These are phyloP conservation scores for Brassica cretica DNA, from an alignment of 345 rosid species.

Conservation along the genomic window DNA sequence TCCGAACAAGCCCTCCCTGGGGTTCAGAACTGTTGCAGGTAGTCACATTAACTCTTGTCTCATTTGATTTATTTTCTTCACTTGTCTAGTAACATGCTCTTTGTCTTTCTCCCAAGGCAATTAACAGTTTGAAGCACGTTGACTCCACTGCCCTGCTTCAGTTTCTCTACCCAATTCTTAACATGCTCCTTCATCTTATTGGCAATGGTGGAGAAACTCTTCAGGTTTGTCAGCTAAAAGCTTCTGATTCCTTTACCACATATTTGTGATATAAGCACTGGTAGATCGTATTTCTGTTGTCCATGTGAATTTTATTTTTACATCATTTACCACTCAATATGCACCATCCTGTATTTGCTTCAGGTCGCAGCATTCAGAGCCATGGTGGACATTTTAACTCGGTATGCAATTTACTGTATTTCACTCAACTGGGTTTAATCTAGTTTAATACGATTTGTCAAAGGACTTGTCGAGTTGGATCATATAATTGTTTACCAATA, in stretches of 20 bases:
- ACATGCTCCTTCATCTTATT: slow-evolving; percentile 98
- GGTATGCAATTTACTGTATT: slow-evolving; percentile 51
- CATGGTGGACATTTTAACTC: slow-evolving; percentile 93
- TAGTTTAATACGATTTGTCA: not conserved
- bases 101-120: slow-evolving; percentile 61
- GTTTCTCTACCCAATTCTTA: slow-evolving; percentile 94
- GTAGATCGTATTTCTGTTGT: not conserved
- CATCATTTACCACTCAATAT: slow-evolving; percentile 27
- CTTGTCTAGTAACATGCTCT: slow-evolving; percentile 8
- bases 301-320: slow-evolving; percentile 22
- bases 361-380: slow-evolving; percentile 99
- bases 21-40: slow-evolving; percentile 99
- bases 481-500: slow-evolving; percentile 1
- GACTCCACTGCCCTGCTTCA: slow-evolving; percentile 97
- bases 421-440: not conserved
- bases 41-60: slow-evolving; percentile 31
- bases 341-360: slow-evolving; percentile 38
- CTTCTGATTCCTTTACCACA: slow-evolving; percentile 10
- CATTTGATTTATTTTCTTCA: slow-evolving; percentile 7
- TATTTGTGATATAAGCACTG: not conserved
- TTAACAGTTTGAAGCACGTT: slow-evolving; percentile 96
- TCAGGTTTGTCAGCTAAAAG: slow-evolving; percentile 59
- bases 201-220: slow-evolving; percentile 99
- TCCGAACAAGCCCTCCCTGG: slow-evolving; percentile 96
- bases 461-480: slow-evolving; percentile 7